Percentiles rank a stretch among this genome's conserved stretches.
Evolutionary conservation across 2,329 filamentous ascomycete species (phyloP).

Genomic region (Neobulgaria alba): DNA sequence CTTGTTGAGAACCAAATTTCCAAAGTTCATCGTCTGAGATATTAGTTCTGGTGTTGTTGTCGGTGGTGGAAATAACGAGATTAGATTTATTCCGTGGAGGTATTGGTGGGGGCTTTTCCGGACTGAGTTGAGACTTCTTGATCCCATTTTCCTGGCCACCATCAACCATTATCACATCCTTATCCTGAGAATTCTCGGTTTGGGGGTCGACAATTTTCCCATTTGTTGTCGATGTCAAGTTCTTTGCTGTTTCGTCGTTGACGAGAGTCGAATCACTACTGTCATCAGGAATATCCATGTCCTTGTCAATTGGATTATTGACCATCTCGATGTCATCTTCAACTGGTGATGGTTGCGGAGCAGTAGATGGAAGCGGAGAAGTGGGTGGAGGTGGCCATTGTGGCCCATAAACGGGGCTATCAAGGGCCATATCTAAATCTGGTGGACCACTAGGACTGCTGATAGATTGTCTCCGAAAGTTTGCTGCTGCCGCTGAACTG

Average conservation of each 20-base stretch:
- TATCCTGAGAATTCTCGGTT: neutral
- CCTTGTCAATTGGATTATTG: constrained; percentile 21
- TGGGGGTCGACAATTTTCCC: neutral
- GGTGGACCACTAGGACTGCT: constrained; percentile 28
- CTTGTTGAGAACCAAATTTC: constrained; percentile 57
- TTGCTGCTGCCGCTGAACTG: constrained; percentile 44
- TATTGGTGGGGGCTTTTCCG: constrained; percentile 28
- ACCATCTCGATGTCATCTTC: constrained; percentile 29
- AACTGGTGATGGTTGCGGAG: constrained; percentile 4
- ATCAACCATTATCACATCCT: constrained; percentile 4
- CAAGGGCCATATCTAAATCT: constrained; percentile 18
- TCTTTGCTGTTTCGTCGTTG: constrained; percentile 19
- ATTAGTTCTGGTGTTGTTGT: constrained; percentile 20
- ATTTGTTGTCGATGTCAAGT: neutral
- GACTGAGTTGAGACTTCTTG: constrained; percentile 7
- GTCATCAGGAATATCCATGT: constrained; percentile 21
- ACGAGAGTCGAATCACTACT: constrained; percentile 34
- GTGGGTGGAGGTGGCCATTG: constrained; percentile 13
- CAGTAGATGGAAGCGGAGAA: constrained; percentile 1
- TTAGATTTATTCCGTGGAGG: constrained; percentile 29
- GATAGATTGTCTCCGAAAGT: constrained; percentile 39
- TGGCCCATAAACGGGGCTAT: constrained; percentile 22
- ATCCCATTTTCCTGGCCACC: neutral
- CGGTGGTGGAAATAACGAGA: constrained; percentile 25
- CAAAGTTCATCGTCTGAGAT: constrained; percentile 27